These are phyloP conservation scores for Cercospora janseana DNA, from an alignment of 2,329 filamentous ascomycete genomes.

Conservation along the genomic window DNA sequence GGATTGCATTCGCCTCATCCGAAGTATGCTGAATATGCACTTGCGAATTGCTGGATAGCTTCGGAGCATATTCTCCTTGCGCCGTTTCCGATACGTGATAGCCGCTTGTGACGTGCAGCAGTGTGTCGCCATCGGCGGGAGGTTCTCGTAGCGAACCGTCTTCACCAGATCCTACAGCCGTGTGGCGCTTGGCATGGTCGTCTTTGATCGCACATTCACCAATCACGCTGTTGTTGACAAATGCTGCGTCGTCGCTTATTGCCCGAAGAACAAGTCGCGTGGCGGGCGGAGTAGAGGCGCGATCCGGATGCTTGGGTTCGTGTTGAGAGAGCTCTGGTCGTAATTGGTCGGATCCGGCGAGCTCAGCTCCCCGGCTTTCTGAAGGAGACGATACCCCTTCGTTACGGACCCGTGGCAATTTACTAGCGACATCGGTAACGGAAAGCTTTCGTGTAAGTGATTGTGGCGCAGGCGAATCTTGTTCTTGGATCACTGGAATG, in stretches of 20 bases:
- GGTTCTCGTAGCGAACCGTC: slow-evolving; percentile 5
- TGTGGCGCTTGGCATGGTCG: not conserved
- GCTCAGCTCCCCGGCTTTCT: not conserved
- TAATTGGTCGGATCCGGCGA: slow-evolving; percentile 11
- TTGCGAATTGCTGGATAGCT: slow-evolving; percentile 1
- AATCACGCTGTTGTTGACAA: slow-evolving; percentile 3
- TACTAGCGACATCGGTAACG: not conserved
- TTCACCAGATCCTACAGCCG: not conserved
- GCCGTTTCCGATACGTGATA: not conserved
- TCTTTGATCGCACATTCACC: slow-evolving; percentile 1
- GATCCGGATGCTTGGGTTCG: not conserved
- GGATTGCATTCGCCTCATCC: not conserved
- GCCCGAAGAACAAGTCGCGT: not conserved
- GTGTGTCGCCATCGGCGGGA: not conserved
- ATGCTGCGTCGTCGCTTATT: slow-evolving; percentile 2
- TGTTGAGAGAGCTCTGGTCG: not conserved
- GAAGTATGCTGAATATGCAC: slow-evolving; percentile 15
- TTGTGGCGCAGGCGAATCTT: slow-evolving; percentile 1
- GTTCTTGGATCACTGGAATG: slow-evolving; percentile 4
- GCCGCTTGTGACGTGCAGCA: slow-evolving; percentile 2
- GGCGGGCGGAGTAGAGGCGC: not conserved
- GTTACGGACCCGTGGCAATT: not conserved
- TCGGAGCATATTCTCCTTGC: not conserved
- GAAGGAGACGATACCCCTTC: slow-evolving; percentile 1
- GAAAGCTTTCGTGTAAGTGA: slow-evolving; percentile 1